Evolutionary conservation across 179 eudicot species (phyloP), one percentile per base, ranked within the genome.

Genomic region (Beta macrorhiza): DNA sequence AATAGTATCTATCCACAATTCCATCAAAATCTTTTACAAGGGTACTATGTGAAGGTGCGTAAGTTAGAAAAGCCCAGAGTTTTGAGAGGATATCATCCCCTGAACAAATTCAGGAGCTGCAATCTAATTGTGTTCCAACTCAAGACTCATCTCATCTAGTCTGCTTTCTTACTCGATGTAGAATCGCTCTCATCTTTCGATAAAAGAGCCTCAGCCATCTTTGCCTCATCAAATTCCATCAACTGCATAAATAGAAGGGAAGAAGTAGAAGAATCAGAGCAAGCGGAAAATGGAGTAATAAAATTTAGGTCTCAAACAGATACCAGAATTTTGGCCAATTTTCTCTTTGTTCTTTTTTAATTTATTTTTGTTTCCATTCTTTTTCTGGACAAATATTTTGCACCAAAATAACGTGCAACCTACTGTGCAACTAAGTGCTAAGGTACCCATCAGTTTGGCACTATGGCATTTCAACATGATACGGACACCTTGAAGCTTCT

Each of bases 221-320:
- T 93, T 2, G 97, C 85, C 84, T 93, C 98, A 7, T 93, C 95
- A 71, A 92, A 93, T 65, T 84, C 98, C 91, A 93, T 78, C 85
- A 93, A 76, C 98, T 93, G 91, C 88, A 82, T 13, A 69, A 1
- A 32, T 37, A 72, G 75, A 32, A 8, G 16, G 5, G 37, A 74
- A 29, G 19, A 82, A 75, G 74, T 6, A 58, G 7, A 22, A 69
- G 29, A 79, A 78, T 81, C 71, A 82, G 37, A 1, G 59, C 55
- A 67, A 57, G 49, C 63, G 61, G 37, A 7, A 17, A 61, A 19
- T 6, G 73, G 55, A 17, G 22, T 45, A 19, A 11, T 49, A 5
- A 2, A 47, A n/a, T 8, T 49, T 72, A 71, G 32, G 62, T 73
- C 37, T 44, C 69, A 20, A 22, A 57, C 42, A 72, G 14, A 22